Conservation (phyloP, 352 stramenopile genomes). For the Pythium phragmitis region DNA sequence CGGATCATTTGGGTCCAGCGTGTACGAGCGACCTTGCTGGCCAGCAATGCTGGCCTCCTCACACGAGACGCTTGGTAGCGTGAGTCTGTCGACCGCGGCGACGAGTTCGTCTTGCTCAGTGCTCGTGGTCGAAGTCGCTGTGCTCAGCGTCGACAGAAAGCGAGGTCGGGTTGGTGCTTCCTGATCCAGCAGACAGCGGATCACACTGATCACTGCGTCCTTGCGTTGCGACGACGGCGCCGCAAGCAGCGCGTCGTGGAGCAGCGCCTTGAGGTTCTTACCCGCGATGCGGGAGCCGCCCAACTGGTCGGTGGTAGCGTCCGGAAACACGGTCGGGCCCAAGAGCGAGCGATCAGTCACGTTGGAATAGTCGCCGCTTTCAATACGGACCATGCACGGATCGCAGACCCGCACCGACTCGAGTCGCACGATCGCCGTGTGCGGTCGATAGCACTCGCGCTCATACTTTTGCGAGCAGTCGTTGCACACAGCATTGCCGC, state of each 20-base stretch:
- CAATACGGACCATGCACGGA: slow-evolving; percentile 54
- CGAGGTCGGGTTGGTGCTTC: neutral
- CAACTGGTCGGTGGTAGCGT: slow-evolving; percentile 6
- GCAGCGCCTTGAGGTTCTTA: slow-evolving; percentile 33
- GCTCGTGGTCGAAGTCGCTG: neutral
- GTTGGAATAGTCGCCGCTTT: slow-evolving; percentile 43
- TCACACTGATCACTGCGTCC: slow-evolving; percentile 44
- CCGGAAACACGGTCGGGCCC: slow-evolving; percentile 27
- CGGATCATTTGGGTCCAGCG: too few species aligned
- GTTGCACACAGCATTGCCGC: slow-evolving; percentile 53
- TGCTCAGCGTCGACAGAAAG: neutral
- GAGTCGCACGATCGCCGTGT: neutral
- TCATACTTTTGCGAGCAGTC: slow-evolving; percentile 38
- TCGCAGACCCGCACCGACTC: slow-evolving; percentile 43
- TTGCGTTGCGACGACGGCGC: slow-evolving; percentile 36
- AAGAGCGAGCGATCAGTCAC: slow-evolving; percentile 22
- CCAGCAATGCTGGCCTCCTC: slow-evolving; percentile 29
- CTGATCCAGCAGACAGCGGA: slow-evolving; percentile 46
- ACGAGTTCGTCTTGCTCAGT: neutral
- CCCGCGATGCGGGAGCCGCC: slow-evolving; percentile 14
- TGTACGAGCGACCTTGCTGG: slow-evolving; percentile 19
- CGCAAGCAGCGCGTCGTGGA: slow-evolving; percentile 37
- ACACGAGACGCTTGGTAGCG: neutral
- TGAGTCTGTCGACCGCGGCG: neutral
- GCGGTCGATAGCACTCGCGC: slow-evolving; percentile 6